These are phyloP conservation scores for Suillus subluteus DNA, from an alignment of 768 basidiomycete genomes.

Conservation along the genomic window DNA sequence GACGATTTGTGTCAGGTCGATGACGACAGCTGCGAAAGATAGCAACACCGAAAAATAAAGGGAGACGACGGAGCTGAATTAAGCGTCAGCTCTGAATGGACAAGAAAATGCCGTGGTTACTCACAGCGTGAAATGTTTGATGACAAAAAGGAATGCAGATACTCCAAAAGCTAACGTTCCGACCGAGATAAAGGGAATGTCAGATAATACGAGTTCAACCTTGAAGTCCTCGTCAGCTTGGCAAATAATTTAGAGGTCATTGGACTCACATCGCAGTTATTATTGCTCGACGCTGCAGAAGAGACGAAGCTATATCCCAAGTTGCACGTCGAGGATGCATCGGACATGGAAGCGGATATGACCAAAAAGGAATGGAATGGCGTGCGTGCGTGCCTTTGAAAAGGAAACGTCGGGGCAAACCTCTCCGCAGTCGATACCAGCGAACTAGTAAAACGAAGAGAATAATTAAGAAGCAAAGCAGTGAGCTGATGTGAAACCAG, in stretches of 20 bases:
- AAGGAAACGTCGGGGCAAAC: conserved; percentile 7
- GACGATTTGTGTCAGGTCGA: conserved; percentile 65
- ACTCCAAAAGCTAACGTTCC: conserved; percentile 68
- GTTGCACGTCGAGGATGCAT: conserved; percentile 18
- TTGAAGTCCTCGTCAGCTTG: conserved; percentile 27
- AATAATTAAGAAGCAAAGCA: conserved; percentile 9
- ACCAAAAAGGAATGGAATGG: conserved; percentile 20
- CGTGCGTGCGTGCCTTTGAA: conserved; percentile 16
- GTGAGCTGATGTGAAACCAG: conserved; percentile 14
- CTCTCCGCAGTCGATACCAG: conserved; percentile 13
- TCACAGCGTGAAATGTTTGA: conserved; percentile 56
- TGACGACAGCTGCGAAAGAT: conserved; percentile 61
- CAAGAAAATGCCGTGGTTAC: conserved; percentile 24
- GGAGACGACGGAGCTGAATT: conserved; percentile 47
- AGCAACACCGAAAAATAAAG: conserved; percentile 62
- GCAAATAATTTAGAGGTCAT: not conserved
- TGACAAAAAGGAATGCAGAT: conserved; percentile 56
- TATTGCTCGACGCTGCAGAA: conserved; percentile 41
- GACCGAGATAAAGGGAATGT: conserved; percentile 68
- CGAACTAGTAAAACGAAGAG: not conserved
- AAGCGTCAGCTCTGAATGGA: conserved; percentile 10
- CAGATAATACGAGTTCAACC: conserved; percentile 60
- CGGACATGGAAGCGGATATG: conserved; percentile 23
- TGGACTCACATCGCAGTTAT: conserved; percentile 47
- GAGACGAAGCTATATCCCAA: conserved; percentile 30